Base-by-base conservation (phyloP, 192 early-diverging fungal species). In the Borealophlyctis nickersoniae region DNA sequence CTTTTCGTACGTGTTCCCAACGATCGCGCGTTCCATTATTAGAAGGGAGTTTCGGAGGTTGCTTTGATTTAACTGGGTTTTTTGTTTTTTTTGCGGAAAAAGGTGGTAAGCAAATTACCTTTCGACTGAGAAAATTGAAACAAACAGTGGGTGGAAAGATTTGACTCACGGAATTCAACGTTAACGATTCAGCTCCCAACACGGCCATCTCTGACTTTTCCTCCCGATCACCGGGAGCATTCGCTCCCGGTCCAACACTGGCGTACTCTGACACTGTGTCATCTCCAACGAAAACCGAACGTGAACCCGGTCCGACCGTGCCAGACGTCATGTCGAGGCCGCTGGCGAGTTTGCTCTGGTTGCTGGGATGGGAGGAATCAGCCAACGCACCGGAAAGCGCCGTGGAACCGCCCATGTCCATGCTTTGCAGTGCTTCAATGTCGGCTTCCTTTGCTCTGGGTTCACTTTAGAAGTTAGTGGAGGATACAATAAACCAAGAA, bases 11-110 rank as follows among this genome's bases (percentile, higher is more conserved):
- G 77, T 81, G 58, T 85, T 85, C 16, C 65, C 76, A 0, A 86
- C 70, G 5, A 84, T 79, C 11, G 82, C 84, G 36, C 76, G 71
- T 62, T 86, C 84, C 72, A 81, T 75, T 4, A 79, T 65, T 7
- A 36, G 59, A 13, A 86, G 67, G 29, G 74, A 74, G 7, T 63
- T 49, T 36, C 65, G 63, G 23, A 80, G 67, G 24, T 27, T 56
- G 9, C 79, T 76, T 69, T 80, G 78, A 56, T 72, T 71, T 23
- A 81, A 63, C 77, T 80, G 45, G 9, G 30, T n/a, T n/a, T n/a
- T n/a, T n/a, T n/a, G n/a, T n/a, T n/a, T n/a, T n/a, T n/a, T n/a
- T n/a, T 2, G 57, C 29, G 13, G 50, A 16, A 24, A 48, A 28
- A 1, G 32, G 9, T 24, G 14, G 30, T 5, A 28, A 22, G 30